Conservation (phyloP, 176 grass and related monocot species). For the Zea luxurians region DNA sequence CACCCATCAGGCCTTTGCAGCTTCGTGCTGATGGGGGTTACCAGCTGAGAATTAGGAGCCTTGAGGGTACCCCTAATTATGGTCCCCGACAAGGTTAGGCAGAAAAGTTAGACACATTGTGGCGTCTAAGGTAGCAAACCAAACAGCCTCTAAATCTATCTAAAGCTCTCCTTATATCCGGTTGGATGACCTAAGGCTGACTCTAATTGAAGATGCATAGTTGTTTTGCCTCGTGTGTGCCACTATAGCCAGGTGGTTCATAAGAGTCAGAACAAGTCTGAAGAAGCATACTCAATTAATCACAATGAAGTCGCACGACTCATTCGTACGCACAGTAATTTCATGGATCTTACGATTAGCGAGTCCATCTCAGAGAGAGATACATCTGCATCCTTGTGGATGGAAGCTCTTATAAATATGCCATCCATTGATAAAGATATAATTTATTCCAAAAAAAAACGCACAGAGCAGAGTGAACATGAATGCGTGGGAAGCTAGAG, state of each 20-base stretch:
- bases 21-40: too few species aligned
- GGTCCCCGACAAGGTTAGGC: too few species aligned
- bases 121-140: too few species aligned
- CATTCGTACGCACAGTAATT: background rate
- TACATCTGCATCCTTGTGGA: background rate
- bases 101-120: too few species aligned
- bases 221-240: too few species aligned
- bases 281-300: background rate
- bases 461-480: background rate
- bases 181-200: too few species aligned
- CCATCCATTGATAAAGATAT: background rate
- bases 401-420: background rate
- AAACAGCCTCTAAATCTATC: too few species aligned
- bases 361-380: background rate
- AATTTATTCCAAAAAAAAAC: background rate
- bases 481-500: background rate
- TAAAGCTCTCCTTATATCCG: too few species aligned
- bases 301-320: background rate
- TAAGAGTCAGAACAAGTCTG: constrained; percentile 4
- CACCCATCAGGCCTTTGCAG: too few species aligned
- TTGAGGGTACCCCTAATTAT: too few species aligned
- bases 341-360: background rate
- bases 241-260: background rate
- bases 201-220: too few species aligned
- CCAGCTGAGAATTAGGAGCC: too few species aligned